Base-by-base conservation (phyloP, 2,329 filamentous ascomycete genomes). In the Trichoderma pleuroti region DNA sequence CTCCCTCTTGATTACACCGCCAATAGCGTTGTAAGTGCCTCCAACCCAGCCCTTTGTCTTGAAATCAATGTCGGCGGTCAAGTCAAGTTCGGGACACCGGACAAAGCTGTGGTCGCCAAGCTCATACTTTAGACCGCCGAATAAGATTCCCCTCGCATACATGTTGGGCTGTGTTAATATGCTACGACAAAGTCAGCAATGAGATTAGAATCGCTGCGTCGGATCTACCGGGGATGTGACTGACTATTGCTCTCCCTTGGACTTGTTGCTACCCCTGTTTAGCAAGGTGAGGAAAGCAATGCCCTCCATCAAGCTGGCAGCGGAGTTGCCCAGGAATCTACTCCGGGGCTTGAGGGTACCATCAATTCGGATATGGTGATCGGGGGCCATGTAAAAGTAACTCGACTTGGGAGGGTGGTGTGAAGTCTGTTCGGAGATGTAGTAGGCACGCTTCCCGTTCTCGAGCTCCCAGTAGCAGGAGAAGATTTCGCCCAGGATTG, bases 81-180 rank as follows among this genome's bases (percentile, higher is more conserved):
- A 86, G 71, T 94, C 91, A 21, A 93, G 88, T 80, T 98, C 95
- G 0, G 95, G 93, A 80, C 96, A 98, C 74, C 91, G 88, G 24
- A 99, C 93, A 76, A 94, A 93, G 79, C 94, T 97, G 83, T 97
- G 94, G 80, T 98, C 95, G 74, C 95, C 96, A 9, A 99, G 89
- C 83, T 99, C 96, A 81, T 98, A 99, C 81, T 98, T 98, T 96
- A 99, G 98, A 81, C 98, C 98, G 61, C 96, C 96, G 77, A 99
- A 98, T 10, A 99, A 85, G 72, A 99, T 98, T 42, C 96, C 95
- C 73, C 96, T 89, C 26, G 95, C 96, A 80, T 99, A 99, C 94
- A 99, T 99, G 84, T 99, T 99, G 21, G 96, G 96, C 78, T 99
- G 96, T 5, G 96, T 98, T 66, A 98, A 83, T 77, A 97, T 93